Conservation (phyloP, 78 protist species). For the Pigoraptor vietnamica region DNA sequence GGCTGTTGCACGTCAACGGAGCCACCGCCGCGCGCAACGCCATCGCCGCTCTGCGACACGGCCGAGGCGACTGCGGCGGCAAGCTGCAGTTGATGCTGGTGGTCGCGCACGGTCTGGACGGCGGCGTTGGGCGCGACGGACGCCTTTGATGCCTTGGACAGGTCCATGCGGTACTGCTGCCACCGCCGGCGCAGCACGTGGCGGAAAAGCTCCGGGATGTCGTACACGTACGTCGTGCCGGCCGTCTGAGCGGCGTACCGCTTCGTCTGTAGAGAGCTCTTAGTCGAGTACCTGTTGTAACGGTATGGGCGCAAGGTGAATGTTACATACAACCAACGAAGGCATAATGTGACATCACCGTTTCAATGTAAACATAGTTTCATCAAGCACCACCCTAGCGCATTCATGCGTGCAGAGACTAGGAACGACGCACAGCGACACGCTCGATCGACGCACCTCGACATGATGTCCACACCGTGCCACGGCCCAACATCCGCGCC, state of each 20-base stretch:
- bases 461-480: background rate
- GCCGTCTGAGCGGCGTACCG: conserved; percentile 67
- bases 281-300: conserved; percentile 41
- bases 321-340: background rate
- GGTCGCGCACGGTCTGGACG: background rate
- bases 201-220: conserved; percentile 82
- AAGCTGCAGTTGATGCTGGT: background rate
- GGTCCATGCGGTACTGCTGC: background rate
- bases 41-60: background rate
- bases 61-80: background rate
- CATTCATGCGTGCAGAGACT: background rate
- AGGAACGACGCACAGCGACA: background rate
- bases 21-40: background rate
- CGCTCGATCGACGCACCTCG: background rate
- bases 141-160: background rate
- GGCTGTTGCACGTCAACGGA: background rate
- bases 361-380: background rate
- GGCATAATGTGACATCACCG: background rate
- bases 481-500: background rate
- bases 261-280: conserved; percentile 45
- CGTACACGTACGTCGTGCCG: conserved; percentile 87
- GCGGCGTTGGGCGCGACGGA: background rate
- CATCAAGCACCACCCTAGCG: background rate
- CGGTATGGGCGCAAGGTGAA: background rate
- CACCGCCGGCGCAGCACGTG: background rate